Evolutionary conservation across 2,329 filamentous ascomycete species (phyloP).

Genomic region (Colletotrichum sidae): DNA sequence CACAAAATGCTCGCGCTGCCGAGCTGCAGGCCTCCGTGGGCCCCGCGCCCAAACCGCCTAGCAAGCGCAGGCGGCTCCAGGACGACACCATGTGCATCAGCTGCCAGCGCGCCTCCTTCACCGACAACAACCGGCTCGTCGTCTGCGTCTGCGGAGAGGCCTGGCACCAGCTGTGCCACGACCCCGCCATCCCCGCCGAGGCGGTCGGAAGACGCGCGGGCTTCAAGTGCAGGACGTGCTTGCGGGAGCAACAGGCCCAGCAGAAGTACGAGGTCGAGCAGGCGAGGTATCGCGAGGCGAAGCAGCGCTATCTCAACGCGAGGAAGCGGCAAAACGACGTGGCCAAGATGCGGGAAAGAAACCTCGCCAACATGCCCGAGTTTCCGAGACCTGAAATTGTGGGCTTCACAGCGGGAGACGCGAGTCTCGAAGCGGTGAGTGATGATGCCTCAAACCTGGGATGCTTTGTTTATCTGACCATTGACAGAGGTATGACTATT

Average conservation of each 20-base stretch:
- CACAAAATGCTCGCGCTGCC: not conserved
- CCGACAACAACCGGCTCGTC: slow-evolving; percentile 40
- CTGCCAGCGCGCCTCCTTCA: slow-evolving; percentile 39
- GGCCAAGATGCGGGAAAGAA: slow-evolving; percentile 46
- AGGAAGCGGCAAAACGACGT: slow-evolving; percentile 43
- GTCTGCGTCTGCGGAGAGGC: slow-evolving; percentile 40
- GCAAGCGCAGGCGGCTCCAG: slow-evolving; percentile 35
- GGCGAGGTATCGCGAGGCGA: slow-evolving; percentile 36
- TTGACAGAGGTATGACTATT: slow-evolving; percentile 52
- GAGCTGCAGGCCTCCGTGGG: slow-evolving; percentile 2
- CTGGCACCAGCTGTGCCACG: slow-evolving; percentile 43
- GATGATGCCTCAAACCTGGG: not conserved
- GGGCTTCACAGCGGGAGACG: slow-evolving; percentile 51
- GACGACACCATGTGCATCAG: slow-evolving; percentile 39
- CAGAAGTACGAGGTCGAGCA: slow-evolving; percentile 34
- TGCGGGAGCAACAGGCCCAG: slow-evolving; percentile 37
- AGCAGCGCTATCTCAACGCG: slow-evolving; percentile 36
- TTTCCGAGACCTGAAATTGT: slow-evolving; percentile 52
- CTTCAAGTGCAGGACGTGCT: slow-evolving; percentile 39
- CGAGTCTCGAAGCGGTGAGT: slow-evolving; percentile 47
- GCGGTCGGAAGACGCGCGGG: slow-evolving; percentile 32
- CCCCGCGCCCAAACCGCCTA: slow-evolving; percentile 24
- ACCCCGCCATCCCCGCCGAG: slow-evolving; percentile 33
- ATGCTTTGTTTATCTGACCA: slow-evolving; percentile 1
- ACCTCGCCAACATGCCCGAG: slow-evolving; percentile 47